phyloP scores from a whole-genome alignment of 495 filamentous ascomycete genomes.

The Neurospora sp. region DNA sequence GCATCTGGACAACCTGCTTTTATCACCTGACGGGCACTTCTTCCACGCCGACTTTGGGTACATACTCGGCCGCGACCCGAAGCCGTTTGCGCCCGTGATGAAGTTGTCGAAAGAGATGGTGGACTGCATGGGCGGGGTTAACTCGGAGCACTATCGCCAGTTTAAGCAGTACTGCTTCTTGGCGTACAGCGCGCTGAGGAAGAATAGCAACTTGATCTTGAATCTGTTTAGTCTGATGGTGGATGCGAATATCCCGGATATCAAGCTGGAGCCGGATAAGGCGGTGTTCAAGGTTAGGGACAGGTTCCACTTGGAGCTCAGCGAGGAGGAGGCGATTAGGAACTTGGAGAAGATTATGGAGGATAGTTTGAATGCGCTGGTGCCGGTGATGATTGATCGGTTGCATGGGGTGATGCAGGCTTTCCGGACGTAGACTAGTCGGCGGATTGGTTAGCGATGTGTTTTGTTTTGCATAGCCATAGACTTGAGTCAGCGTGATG shows the following conservation, averaged over 20 bases:
- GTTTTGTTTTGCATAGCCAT: not conserved
- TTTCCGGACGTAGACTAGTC: slow-evolving; percentile 53
- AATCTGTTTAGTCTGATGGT: slow-evolving; percentile 97
- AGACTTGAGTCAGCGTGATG: not conserved
- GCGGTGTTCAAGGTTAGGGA: slow-evolving; percentile 92
- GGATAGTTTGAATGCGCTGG: slow-evolving; percentile 76
- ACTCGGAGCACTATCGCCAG: slow-evolving; percentile 65
- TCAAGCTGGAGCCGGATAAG: slow-evolving; percentile 83
- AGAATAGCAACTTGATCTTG: slow-evolving; percentile 81
- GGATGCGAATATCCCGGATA: slow-evolving; percentile 92
- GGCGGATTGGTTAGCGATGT: not conserved
- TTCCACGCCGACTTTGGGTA: slow-evolving; percentile 98
- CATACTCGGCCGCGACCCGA: slow-evolving; percentile 94
- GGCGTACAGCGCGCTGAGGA: slow-evolving; percentile 82
- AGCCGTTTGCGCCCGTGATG: slow-evolving; percentile 93
- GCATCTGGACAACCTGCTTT: slow-evolving; percentile 90
- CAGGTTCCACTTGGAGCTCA: slow-evolving; percentile 83
- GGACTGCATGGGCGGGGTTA: slow-evolving; percentile 87
- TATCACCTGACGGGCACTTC: slow-evolving; percentile 86
- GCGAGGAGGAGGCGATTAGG: slow-evolving; percentile 84
- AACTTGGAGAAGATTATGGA: slow-evolving; percentile 81
- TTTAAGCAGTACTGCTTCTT: slow-evolving; percentile 97
- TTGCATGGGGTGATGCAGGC: slow-evolving; percentile 90
- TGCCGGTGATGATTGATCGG: slow-evolving; percentile 88
- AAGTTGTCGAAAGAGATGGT: slow-evolving; percentile 98